Percentiles rank a stretch among this genome's conserved stretches.
These are phyloP conservation scores for Cryptococcus jaspeensis DNA, from an alignment of 1,284 basidiomycete genomes.

Conservation along the genomic window DNA sequence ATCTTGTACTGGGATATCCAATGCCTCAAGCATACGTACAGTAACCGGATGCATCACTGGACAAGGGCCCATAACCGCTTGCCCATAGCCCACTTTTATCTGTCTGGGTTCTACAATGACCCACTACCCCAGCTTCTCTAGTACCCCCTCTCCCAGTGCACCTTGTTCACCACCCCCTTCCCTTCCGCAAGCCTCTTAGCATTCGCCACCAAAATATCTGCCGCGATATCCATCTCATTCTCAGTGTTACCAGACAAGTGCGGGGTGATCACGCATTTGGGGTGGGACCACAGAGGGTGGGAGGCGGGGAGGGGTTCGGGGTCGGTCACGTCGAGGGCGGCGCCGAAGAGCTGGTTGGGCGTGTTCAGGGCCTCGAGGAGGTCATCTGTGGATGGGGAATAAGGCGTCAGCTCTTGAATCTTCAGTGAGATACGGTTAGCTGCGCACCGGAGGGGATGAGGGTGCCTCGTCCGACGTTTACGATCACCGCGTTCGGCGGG, in stretches of 20 bases:
- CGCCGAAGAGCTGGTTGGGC: conserved; percentile 32
- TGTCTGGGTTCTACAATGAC: too few relatives aligned
- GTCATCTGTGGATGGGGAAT: conserved; percentile 26
- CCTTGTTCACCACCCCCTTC: conserved; percentile 29
- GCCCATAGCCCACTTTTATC: too few relatives aligned
- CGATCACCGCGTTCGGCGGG: conserved; percentile 34
- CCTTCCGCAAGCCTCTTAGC: conserved; percentile 33
- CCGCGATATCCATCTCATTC: conserved; percentile 37
- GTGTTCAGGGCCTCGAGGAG: conserved; percentile 32
- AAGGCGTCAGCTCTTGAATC: background rate
- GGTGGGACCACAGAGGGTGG: conserved; percentile 41
- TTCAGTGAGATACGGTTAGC: background rate
- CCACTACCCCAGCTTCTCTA: too few relatives aligned
- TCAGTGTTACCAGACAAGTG: conserved; percentile 40
- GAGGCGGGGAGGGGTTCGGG: conserved; percentile 41
- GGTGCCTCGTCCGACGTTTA: conserved; percentile 45
- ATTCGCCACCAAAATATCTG: conserved; percentile 45
- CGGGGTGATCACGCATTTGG: conserved; percentile 38
- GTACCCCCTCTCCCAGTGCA: conserved; percentile 40
- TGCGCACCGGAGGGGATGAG: conserved; percentile 33
- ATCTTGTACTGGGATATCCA: background rate
- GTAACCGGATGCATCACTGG: too few relatives aligned
- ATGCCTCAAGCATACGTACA: background rate
- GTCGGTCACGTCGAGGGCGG: conserved; percentile 46
- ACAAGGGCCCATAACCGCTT: too few relatives aligned